These are phyloP conservation scores for Tetrahymena borealis DNA, from an alignment of 73 alveolate species.

Conservation along the genomic window DNA sequence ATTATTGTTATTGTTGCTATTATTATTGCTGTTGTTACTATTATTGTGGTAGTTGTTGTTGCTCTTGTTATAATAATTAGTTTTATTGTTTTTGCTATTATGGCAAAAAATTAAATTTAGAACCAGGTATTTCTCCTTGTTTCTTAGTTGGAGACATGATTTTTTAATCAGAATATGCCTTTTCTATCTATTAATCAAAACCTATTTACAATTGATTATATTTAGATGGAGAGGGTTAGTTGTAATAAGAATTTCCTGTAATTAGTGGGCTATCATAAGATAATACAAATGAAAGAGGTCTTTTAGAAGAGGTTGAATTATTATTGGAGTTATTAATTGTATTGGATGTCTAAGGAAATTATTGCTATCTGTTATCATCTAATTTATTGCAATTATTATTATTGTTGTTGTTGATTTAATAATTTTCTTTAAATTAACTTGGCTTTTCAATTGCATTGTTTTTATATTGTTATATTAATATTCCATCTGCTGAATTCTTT, in stretches of 20 bases:
- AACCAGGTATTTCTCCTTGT: neutral
- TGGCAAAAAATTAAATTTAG: neutral
- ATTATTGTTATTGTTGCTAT: neutral
- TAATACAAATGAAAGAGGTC: neutral
- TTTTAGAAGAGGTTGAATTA: no score
- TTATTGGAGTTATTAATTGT: no score
- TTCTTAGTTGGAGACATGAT: neutral
- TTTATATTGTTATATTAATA: neutral
- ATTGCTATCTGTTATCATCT: neutral
- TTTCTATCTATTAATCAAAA: neutral
- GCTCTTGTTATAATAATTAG: no score
- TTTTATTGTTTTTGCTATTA: no score
- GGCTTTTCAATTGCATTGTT: neutral
- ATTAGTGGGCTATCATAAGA: neutral
- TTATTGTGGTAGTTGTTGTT: neutral
- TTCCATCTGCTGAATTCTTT: neutral
- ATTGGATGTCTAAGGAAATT: neutral
- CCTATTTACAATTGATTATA: neutral
- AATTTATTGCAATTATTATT: neutral
- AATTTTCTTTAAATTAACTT: neutral
- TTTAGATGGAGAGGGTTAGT: neutral
- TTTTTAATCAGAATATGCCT: neutral
- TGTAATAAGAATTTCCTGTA: neutral
- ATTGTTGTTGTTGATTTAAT: no score
- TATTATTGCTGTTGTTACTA: neutral